A percentile compares a stretch with the other conserved stretches of the same genome.
These are phyloP conservation scores for Astrephomene gubernaculifera DNA, from an alignment of 139 green algal species.

Conservation along the genomic window DNA sequence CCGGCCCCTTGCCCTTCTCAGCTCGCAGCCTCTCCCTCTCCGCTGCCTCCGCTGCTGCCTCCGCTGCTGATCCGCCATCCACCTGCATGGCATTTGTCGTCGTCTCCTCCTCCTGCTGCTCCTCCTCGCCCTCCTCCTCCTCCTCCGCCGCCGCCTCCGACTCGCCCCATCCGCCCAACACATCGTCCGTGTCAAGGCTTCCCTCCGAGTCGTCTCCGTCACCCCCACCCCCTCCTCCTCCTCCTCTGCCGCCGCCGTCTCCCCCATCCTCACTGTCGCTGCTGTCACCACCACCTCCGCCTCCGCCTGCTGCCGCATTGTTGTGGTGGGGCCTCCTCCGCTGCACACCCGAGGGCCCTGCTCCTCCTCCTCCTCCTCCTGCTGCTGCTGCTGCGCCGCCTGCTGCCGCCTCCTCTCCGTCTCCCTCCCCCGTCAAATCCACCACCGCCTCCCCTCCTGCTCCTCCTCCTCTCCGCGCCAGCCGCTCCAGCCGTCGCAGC, in stretches of 20 bases:
- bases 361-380: background rate
- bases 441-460: background rate
- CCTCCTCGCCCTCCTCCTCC: background rate
- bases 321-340: background rate
- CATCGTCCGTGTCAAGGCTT: slow-evolving; percentile 15
- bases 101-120: background rate
- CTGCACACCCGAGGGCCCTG: background rate
- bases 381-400: background rate
- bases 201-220: background rate
- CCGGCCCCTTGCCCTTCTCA: slow-evolving; percentile 5
- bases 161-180: background rate
- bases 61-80: too few species aligned
- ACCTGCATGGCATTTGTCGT: background rate
- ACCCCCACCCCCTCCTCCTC: background rate
- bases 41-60: background rate
- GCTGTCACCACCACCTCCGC: background rate
- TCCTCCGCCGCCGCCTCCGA: background rate
- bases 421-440: background rate
- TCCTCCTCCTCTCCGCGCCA: background rate
- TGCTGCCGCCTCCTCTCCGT: background rate
- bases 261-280: background rate
- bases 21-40: background rate
- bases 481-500: slow-evolving; percentile 1
- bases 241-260: background rate
- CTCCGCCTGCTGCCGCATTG: background rate